Percentiles rank a stretch among this genome's conserved stretches.
phyloP scores from a whole-genome alignment of 1,284 basidiomycete species.

The Butyriboletus appendiculatus region DNA sequence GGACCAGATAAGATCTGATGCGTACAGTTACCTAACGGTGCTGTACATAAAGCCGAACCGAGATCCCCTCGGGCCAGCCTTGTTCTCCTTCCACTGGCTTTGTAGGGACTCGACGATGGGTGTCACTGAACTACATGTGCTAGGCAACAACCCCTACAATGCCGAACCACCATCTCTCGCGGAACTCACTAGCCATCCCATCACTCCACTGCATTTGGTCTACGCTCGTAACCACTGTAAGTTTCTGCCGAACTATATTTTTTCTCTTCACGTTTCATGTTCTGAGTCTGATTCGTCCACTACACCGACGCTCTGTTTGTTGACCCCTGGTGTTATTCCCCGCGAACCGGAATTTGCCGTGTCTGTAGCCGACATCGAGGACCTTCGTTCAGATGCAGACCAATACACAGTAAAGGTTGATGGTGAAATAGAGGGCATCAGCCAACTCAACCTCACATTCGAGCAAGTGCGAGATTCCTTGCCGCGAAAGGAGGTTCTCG shows the following conservation, averaged over 20 bases:
- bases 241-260: constrained; percentile 4
- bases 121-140: constrained; percentile 12
- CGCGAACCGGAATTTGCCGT: neutral
- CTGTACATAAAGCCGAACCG: constrained; percentile 2
- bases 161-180: constrained; percentile 30
- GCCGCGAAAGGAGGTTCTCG: constrained; percentile 47
- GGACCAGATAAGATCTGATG: neutral
- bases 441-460: constrained; percentile 19
- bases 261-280: neutral
- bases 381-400: constrained; percentile 20
- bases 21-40: neutral
- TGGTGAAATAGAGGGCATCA: constrained; percentile 19
- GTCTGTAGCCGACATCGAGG: constrained; percentile 26
- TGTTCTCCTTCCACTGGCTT: neutral
- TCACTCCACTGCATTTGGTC: constrained; percentile 26
- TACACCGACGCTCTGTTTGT: neutral
- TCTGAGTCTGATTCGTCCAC: neutral
- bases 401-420: constrained; percentile 28
- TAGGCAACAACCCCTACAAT: constrained; percentile 26
- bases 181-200: constrained; percentile 24
- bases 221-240: constrained; percentile 35
- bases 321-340: neutral
- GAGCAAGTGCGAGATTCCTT: constrained; percentile 45
- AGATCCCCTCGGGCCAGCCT: neutral
- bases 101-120: constrained; percentile 17